Conservation (phyloP, 2,329 filamentous ascomycete species). For the Pseudogymnoascus sp. region DNA sequence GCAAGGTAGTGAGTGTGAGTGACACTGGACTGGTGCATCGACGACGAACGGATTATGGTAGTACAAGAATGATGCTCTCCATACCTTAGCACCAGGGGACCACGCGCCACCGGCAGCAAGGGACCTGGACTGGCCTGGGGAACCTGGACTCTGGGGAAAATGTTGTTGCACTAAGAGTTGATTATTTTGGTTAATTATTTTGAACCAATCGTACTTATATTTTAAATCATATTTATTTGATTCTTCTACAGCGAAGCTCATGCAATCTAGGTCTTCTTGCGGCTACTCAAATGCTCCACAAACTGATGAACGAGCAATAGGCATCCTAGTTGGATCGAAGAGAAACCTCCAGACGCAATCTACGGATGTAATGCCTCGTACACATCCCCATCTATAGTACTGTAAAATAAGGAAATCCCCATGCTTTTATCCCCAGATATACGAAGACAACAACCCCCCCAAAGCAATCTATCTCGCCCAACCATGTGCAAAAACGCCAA, state of each 20-base stretch:
- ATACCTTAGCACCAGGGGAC: neutral
- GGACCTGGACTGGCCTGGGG: neutral
- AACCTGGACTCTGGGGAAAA: neutral
- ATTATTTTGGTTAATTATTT: neutral
- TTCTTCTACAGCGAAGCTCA: neutral
- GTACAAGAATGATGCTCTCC: neutral
- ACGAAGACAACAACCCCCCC: neutral
- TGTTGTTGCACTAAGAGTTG: neutral
- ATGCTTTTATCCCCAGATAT: neutral
- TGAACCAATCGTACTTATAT: neutral
- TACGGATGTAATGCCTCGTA: neutral
- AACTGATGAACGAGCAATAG: neutral
- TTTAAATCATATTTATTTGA: neutral
- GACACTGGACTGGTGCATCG: neutral
- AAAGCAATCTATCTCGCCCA: conserved; percentile 10
- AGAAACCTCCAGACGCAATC: neutral
- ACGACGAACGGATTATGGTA: neutral
- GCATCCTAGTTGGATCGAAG: neutral
- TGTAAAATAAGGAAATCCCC: neutral
- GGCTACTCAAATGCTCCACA: neutral
- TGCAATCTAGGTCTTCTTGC: conserved; percentile 1
- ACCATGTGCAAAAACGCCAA: conserved; percentile 6
- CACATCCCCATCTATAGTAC: neutral
- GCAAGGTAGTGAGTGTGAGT: neutral
- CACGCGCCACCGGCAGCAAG: neutral